Evolutionary conservation across 768 basidiomycete species (phyloP).

Genomic region (Rhodotorula babjevae): DNA sequence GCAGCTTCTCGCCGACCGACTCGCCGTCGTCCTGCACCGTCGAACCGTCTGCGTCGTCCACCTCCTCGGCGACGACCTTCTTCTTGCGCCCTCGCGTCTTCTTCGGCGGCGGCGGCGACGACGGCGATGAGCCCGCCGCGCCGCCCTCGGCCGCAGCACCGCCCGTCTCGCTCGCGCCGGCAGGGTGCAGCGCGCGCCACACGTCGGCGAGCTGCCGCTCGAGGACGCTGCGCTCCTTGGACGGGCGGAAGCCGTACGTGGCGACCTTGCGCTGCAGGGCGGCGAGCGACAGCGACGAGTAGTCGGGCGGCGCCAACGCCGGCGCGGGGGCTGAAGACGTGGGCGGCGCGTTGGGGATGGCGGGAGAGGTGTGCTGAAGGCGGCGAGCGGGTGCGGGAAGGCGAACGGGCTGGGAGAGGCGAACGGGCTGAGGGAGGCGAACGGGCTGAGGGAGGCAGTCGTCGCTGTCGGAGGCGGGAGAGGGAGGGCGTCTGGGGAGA

Average conservation of each 20-base stretch:
- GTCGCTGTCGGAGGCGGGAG: no score
- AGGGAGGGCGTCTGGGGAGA: background rate
- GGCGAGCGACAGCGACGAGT: conserved; percentile 3
- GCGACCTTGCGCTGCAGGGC: conserved; percentile 25
- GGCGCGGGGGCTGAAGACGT: background rate
- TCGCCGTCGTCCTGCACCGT: background rate
- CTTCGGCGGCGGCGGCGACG: no score
- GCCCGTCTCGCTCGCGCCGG: background rate
- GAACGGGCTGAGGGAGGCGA: no score
- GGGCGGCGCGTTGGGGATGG: background rate
- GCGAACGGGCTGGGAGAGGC: no score
- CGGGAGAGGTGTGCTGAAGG: background rate
- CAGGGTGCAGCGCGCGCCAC: conserved; percentile 31
- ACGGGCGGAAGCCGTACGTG: conserved; percentile 28
- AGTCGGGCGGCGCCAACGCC: conserved; percentile 16
- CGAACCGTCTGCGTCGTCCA: background rate
- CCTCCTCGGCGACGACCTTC: background rate
- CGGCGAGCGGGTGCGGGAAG: background rate
- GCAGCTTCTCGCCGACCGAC: conserved; percentile 25
- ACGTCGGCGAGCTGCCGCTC: conserved; percentile 23
- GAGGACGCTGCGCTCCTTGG: conserved; percentile 28
- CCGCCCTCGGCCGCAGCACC: background rate
- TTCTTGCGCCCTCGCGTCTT: background rate
- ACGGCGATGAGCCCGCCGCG: background rate
- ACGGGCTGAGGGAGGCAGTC: background rate